Evolutionary conservation across 768 basidiomycete genomes (phyloP).

Genomic region (Kwoniella bestiolae): DNA sequence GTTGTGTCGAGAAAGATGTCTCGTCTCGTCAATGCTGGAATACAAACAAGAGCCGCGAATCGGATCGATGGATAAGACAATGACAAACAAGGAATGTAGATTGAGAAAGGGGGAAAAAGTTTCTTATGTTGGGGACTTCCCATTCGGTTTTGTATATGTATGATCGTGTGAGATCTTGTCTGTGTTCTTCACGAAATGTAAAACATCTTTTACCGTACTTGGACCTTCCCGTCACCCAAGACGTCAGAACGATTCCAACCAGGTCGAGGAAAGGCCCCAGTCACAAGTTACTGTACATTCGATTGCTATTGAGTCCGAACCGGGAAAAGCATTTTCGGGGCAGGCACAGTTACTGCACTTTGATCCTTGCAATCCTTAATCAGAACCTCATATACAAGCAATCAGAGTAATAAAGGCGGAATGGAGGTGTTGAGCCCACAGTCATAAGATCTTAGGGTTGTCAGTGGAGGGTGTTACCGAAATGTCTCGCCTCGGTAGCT

Average conservation of each 20-base stretch:
- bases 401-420: neutral
- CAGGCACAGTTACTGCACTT: neutral
- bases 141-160: neutral
- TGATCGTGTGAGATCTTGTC: neutral
- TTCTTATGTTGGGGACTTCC: too few relatives aligned
- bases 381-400: too few relatives aligned
- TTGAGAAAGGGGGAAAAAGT: too few relatives aligned
- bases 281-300: neutral
- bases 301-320: conserved; percentile 1
- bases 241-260: too few relatives aligned
- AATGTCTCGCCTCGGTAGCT: conserved; percentile 12
- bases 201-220: neutral
- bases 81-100: neutral
- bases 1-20: neutral
- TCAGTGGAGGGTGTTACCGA: neutral
- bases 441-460: neutral
- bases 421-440: neutral
- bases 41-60: neutral
- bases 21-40: neutral
- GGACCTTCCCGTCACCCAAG: neutral
- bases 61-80: neutral
- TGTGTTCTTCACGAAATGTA: neutral
- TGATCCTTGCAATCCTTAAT: too few relatives aligned
- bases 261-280: too few relatives aligned
- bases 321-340: conserved; percentile 8